phyloP scores from a whole-genome alignment of 2,329 filamentous ascomycete genomes.

The Tolypocladium inflatum region DNA sequence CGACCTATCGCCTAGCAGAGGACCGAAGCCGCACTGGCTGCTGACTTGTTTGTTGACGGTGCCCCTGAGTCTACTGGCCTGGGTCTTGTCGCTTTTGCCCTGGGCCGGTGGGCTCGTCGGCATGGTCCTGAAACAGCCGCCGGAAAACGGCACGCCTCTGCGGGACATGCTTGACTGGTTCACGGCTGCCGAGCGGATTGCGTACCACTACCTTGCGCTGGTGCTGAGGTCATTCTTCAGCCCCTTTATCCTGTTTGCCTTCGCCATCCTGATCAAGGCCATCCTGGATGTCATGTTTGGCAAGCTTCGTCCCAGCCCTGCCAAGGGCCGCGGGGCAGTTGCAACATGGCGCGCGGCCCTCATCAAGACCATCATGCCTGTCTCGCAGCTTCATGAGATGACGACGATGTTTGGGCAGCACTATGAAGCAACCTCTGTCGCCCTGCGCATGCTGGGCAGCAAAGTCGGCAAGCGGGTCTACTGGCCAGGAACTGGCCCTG shows the following conservation, averaged over 20 bases:
- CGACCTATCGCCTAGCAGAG: constrained; percentile 26
- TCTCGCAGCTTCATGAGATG: constrained; percentile 32
- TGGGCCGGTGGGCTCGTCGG: constrained; percentile 34
- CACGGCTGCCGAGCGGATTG: constrained; percentile 32
- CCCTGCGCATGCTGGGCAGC: constrained; percentile 39
- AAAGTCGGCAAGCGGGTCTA: constrained; percentile 43
- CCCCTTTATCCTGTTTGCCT: constrained; percentile 34
- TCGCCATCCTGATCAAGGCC: constrained; percentile 29
- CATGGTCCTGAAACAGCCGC: constrained; percentile 30
- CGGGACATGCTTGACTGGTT: constrained; percentile 39
- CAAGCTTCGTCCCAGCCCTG: constrained; percentile 21
- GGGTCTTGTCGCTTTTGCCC: constrained; percentile 33
- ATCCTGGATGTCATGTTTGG: constrained; percentile 30
- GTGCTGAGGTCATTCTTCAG: constrained; percentile 27
- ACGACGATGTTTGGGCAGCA: constrained; percentile 43
- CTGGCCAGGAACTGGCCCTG: constrained; percentile 47
- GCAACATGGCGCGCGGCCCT: constrained; percentile 34
- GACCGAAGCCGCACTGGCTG: constrained; percentile 34
- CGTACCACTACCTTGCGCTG: constrained; percentile 39
- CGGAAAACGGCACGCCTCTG: constrained; percentile 22
- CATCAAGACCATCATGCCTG: constrained; percentile 34
- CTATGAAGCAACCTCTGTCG: constrained; percentile 43
- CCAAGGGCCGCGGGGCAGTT: constrained; percentile 20
- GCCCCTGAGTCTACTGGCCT: constrained; percentile 29
- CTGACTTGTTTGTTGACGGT: constrained; percentile 30